phyloP scores from a whole-genome alignment of 1,284 basidiomycete genomes.

The Leccinum solheimii region DNA sequence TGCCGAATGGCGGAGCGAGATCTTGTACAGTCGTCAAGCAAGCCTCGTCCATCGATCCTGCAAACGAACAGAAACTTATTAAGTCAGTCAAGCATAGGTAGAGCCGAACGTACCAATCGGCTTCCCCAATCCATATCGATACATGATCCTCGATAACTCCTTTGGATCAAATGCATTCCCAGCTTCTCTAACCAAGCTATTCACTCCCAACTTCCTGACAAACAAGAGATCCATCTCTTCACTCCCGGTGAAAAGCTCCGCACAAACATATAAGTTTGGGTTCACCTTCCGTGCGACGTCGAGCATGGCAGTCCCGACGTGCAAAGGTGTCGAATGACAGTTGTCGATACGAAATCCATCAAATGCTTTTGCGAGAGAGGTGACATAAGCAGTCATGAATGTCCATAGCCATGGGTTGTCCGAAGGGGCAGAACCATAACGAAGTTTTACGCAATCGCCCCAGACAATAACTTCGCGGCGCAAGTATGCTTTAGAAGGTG shows the following conservation, averaged over 20 bases:
- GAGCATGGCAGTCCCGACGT: constrained; percentile 90
- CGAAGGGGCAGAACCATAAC: constrained; percentile 77
- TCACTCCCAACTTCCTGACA: constrained; percentile 88
- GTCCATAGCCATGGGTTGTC: constrained; percentile 96
- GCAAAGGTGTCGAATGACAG: constrained; percentile 95
- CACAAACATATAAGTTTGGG: constrained; percentile 93
- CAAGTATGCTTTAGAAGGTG: constrained; percentile 94
- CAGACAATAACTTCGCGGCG: constrained; percentile 96
- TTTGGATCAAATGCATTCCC: constrained; percentile 89
- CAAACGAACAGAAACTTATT: neutral
- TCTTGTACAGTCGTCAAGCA: constrained; percentile 79
- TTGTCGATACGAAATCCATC: constrained; percentile 98
- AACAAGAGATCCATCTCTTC: constrained; percentile 92
- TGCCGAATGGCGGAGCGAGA: constrained; percentile 73
- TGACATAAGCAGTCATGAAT: constrained; percentile 89
- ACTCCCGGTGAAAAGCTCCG: constrained; percentile 95
- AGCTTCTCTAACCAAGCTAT: constrained; percentile 89
- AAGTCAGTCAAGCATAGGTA: neutral
- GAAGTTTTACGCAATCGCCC: constrained; percentile 97
- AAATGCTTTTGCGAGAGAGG: constrained; percentile 77
- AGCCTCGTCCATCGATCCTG: constrained; percentile 88
- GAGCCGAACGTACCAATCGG: constrained; percentile 66
- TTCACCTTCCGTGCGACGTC: constrained; percentile 89
- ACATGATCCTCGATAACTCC: constrained; percentile 82
- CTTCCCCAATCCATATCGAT: constrained; percentile 86